A percentile compares a stretch with the other conserved stretches of the same genome.
Evolutionary conservation across 2,329 filamentous ascomycete species (phyloP).

Genomic region (Penicillium expansum): DNA sequence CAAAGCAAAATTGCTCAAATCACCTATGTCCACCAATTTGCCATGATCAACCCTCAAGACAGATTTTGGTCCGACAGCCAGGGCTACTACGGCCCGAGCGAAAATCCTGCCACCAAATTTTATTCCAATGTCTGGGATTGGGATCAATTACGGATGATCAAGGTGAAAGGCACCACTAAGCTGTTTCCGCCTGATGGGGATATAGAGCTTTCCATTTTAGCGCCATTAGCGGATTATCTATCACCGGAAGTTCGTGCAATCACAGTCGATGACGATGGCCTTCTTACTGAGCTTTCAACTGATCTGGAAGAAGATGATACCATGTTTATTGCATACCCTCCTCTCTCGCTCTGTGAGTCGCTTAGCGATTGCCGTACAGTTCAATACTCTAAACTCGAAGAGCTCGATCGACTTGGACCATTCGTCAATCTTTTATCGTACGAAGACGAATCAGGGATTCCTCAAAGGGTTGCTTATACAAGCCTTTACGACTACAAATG

Average conservation of each 20-base stretch:
- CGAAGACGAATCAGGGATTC: background rate
- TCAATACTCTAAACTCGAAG: slow-evolving; percentile 16
- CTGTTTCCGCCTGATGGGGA: slow-evolving; percentile 21
- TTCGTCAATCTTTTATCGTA: slow-evolving; percentile 18
- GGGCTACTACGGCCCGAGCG: slow-evolving; percentile 14
- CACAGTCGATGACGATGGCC: slow-evolving; percentile 21
- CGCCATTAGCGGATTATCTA: slow-evolving; percentile 20
- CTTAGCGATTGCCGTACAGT: slow-evolving; percentile 17
- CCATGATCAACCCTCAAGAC: background rate
- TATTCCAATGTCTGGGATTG: slow-evolving; percentile 26
- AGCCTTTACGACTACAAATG: slow-evolving; percentile 16
- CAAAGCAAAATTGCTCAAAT: background rate
- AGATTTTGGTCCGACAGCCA: slow-evolving; percentile 18
- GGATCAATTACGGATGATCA: slow-evolving; percentile 23
- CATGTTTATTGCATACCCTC: slow-evolving; percentile 16
- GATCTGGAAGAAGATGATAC: slow-evolving; percentile 22
- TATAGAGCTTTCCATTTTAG: slow-evolving; percentile 15
- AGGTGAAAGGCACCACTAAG: slow-evolving; percentile 24
- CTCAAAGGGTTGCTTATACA: slow-evolving; percentile 14
- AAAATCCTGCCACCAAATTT: slow-evolving; percentile 16
- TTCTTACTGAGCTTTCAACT: slow-evolving; percentile 19
- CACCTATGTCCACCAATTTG: too few relatives aligned
- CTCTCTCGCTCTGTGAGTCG: slow-evolving; percentile 13
- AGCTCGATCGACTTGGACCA: slow-evolving; percentile 20
- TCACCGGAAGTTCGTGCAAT: slow-evolving; percentile 21